Conservation (phyloP, 768 basidiomycete genomes). For the Omphalotus guepiniiformis region DNA sequence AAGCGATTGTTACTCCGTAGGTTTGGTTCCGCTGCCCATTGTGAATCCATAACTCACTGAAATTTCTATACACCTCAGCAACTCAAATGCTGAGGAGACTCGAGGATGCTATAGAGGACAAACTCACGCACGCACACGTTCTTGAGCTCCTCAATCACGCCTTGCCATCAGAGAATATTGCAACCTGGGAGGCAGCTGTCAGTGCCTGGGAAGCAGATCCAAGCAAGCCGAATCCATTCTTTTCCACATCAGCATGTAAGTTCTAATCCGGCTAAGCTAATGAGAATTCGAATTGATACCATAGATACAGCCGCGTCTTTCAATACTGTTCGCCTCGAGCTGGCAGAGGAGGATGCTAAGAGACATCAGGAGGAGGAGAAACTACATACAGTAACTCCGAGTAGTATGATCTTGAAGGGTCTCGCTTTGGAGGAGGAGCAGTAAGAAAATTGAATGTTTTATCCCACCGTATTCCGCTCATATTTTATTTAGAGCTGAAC, state of each 20-base stretch:
- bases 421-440: conserved; percentile 20
- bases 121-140: not conserved
- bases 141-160: not conserved
- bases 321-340: conserved; percentile 10
- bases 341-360: conserved; percentile 15
- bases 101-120: not conserved
- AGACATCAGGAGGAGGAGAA: not conserved
- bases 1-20: conserved; percentile 7
- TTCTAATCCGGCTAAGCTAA: not conserved
- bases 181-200: conserved; percentile 12
- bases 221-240: not conserved
- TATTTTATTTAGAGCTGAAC: not conserved
- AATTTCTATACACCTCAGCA: no score
- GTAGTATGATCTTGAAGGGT: conserved; percentile 7
- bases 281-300: not conserved
- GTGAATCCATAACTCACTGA: not conserved
- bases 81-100: not conserved
- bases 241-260: not conserved
- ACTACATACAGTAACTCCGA: conserved; percentile 6
- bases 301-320: conserved; percentile 10
- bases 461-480: not conserved
- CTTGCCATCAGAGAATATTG: not conserved
- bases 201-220: conserved; percentile 16
- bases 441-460: conserved; percentile 3
- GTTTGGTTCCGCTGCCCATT: not conserved